Percentiles rank a stretch among this genome's conserved stretches.
Evolutionary conservation across 2,329 filamentous ascomycete genomes (phyloP).

Genomic region (Rhynchosporium secalis): DNA sequence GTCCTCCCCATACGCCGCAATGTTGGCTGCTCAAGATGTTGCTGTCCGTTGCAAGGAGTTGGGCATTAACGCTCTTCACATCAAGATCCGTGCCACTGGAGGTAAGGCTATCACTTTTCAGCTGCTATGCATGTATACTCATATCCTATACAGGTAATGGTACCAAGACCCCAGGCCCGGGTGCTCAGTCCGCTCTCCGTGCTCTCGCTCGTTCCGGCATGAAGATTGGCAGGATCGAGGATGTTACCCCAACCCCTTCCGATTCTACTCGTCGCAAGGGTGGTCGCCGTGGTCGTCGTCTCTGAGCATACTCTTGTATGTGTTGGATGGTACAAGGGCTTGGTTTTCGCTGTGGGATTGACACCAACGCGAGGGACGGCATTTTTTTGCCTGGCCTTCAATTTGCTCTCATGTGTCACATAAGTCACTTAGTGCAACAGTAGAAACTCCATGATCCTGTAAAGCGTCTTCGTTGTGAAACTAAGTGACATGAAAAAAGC

Average conservation of each 20-base stretch:
- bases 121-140: conserved; percentile 1
- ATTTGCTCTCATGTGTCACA: conserved; percentile 52
- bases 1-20: conserved; percentile 99
- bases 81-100: conserved; percentile 99
- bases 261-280: conserved; percentile 99
- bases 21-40: conserved; percentile 99
- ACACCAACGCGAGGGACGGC: conserved; percentile 75
- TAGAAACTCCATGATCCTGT: conserved; percentile 34
- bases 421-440: conserved; percentile 41
- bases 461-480: conserved; percentile 12
- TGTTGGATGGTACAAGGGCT: conserved; percentile 32
- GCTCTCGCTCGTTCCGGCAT: conserved; percentile 98
- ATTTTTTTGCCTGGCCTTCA: conserved; percentile 62
- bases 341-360: conserved; percentile 59
- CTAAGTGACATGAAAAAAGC: not conserved
- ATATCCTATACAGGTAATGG: conserved; percentile 69
- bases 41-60: conserved; percentile 85
- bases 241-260: conserved; percentile 98
- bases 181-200: conserved; percentile 98
- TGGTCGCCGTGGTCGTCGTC: conserved; percentile 99
- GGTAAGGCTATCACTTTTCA: conserved; percentile 53
- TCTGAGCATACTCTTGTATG: conserved; percentile 55
- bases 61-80: conserved; percentile 94
- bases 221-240: conserved; percentile 99
- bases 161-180: conserved; percentile 99